Base-by-base conservation (phyloP, 441 rosid genomes). In the Gossypium aridum region DNA sequence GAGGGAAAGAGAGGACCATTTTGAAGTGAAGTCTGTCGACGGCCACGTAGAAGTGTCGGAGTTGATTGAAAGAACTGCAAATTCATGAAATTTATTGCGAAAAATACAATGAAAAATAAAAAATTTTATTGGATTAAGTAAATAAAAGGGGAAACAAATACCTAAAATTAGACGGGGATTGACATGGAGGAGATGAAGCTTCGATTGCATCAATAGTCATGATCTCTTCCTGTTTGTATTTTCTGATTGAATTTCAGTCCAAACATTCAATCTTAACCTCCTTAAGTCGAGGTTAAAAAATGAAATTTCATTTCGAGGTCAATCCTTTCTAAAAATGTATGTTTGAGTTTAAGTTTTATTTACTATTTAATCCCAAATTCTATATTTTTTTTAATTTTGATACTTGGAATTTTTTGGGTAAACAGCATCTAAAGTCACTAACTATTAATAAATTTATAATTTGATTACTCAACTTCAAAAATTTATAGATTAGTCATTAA, bases 21-120 rank as follows among this genome's bases (percentile, higher is more conserved):
- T 92, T 92, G 89, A 90, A 92, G 26, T 86, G 94, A 71, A 82
- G 87, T 13, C 96, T 83, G 81, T 90, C 97, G 60, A 92, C 97
- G 80, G 97, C 96, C 57, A 91, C 83, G 71, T 92, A 94, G 86
- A 92, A 90, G 81, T 91, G 94, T 19, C 85, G 83, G 28, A 83
- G 91, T 72, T 89, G 97, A 73, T 87, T 86, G 81, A 75, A 26
- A 70, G 51, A 23, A 69, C 56, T 25, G 45, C 47, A 0, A 70
- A 49, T 34, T 59, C 3, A 43, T n/a, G 57, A 54, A 49, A 75
- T 68, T 59, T 47, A 67, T 70, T 26, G 61, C n/a, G 2, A 2
- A 16, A 0, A 49, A 56, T 19, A 4, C 7, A 26, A 51, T 26
- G 7, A 34, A 34, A 19, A 37, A 72, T 23, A 62, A 51, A 51